Evolutionary conservation across 495 filamentous ascomycete species (phyloP), one percentile per base, ranked within the genome.

Genomic region (Ascodesmis nigricans): DNA sequence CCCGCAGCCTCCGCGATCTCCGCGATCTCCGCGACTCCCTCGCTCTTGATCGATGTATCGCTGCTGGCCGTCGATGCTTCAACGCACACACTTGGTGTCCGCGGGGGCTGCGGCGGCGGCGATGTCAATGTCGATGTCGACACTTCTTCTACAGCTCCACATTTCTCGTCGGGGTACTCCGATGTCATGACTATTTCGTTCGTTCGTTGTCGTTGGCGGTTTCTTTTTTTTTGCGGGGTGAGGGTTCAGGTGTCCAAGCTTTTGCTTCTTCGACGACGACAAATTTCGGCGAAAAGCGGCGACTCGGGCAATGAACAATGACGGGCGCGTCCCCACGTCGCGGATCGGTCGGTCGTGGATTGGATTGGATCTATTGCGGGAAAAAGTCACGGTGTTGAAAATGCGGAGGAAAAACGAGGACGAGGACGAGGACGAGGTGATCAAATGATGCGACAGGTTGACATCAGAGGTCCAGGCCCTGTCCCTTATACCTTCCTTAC

Each of bases 381-480:
- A 25, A n/a, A 25, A n/a, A n/a, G n/a, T n/a, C n/a, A n/a, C n/a
- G n/a, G n/a, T n/a, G n/a, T 18, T 2, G 29, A 11, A 10, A 14
- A 31, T n/a, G 29, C 21, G 21, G 29, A 11, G 29, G 29, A 31
- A 10, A 31, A 21, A 16, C 1, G 29, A 31, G 14, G 15, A n/a
- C 17, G 21, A 20, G 29, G 29, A 31, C 21, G 29, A 18, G 29
- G 29, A 31, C 21, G 29, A 31, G 29, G 29, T 19, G 29, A 21
- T 18, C 10, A 31, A 19, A 31, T 31, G 21, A 18, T n/a, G n/a
- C n/a, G n/a, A n/a, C n/a, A n/a, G n/a, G n/a, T n/a, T n/a, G n/a
- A n/a, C n/a, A n/a, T n/a, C n/a, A n/a, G n/a, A n/a, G n/a, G n/a
- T n/a, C n/a, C n/a, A n/a, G n/a, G n/a, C n/a, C n/a, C n/a, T n/a